phyloP scores from a whole-genome alignment of 2,329 filamentous ascomycete genomes.

The Pestalotiopsis sp. region DNA sequence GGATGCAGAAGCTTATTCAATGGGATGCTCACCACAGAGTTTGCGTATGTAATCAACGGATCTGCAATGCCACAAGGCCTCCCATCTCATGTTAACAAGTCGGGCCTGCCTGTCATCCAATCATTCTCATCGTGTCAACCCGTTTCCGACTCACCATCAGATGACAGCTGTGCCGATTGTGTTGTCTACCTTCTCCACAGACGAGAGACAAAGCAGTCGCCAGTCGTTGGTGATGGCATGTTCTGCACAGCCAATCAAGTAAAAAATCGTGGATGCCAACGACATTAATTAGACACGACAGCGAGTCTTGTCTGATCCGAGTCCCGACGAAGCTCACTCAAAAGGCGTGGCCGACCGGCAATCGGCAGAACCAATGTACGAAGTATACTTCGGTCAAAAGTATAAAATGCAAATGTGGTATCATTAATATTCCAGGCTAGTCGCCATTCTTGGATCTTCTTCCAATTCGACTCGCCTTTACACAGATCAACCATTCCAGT shows the following conservation, averaged over 20 bases:
- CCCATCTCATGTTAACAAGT: background rate
- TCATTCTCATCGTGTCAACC: background rate
- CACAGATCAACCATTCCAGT: background rate
- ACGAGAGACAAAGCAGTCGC: background rate
- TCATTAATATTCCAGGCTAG: background rate
- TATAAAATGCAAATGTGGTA: slow-evolving; percentile 10
- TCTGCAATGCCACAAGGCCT: background rate
- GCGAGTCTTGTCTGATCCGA: no score
- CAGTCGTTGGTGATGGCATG: background rate
- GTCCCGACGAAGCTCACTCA: no score
- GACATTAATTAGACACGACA: background rate
- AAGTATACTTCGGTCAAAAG: background rate
- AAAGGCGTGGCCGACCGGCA: no score
- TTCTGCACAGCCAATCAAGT: background rate
- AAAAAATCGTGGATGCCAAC: background rate
- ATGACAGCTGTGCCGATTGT: background rate
- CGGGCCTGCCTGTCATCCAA: background rate
- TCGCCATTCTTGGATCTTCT: background rate
- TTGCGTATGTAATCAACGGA: background rate
- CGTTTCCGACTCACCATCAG: background rate
- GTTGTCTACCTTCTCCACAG: background rate
- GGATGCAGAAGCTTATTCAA: background rate
- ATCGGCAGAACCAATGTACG: background rate
- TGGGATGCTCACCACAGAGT: background rate
- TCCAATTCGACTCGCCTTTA: background rate